phyloP scores from a whole-genome alignment of 129 eudicot species.

The Helichrysum umbraculigerum region DNA sequence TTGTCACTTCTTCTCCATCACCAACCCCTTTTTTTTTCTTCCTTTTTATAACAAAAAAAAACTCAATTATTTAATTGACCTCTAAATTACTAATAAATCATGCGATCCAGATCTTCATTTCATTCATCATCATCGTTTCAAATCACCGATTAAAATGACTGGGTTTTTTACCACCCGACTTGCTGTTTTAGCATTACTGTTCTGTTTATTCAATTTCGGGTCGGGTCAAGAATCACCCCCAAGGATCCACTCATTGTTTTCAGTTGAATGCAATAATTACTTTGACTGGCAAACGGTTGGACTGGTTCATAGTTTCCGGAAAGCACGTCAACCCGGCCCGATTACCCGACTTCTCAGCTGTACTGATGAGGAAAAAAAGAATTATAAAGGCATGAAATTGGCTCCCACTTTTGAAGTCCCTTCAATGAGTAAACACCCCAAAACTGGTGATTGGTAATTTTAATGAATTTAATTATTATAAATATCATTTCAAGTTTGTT shows the following conservation, averaged over 20 bases:
- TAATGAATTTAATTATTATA: not conserved
- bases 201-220: conserved; percentile 38
- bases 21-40: conserved; percentile 5
- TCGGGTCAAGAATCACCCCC: conserved; percentile 46
- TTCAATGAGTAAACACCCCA: conserved; percentile 92
- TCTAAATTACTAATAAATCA: conserved; percentile 9
- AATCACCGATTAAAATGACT: conserved; percentile 37
- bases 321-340: conserved; percentile 90
- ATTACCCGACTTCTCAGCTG: conserved; percentile 93
- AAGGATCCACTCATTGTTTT: conserved; percentile 96
- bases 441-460: conserved; percentile 90
- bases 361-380: conserved; percentile 79
- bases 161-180: conserved; percentile 1
- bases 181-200: conserved; percentile 11
- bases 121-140: conserved; percentile 1
- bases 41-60: not conserved
- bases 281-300: conserved; percentile 99
- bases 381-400: conserved; percentile 73
- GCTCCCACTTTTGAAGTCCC: conserved; percentile 99
- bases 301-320: conserved; percentile 82
- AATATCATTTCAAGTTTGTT: not conserved
- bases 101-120: conserved; percentile 28
- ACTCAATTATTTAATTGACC: conserved; percentile 6
- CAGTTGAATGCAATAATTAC: conserved; percentile 93
- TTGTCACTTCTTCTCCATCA: conserved; percentile 20